phyloP scores from a whole-genome alignment of 2,329 filamentous ascomycete genomes.

The Stagonosporopsis tanaceti region DNA sequence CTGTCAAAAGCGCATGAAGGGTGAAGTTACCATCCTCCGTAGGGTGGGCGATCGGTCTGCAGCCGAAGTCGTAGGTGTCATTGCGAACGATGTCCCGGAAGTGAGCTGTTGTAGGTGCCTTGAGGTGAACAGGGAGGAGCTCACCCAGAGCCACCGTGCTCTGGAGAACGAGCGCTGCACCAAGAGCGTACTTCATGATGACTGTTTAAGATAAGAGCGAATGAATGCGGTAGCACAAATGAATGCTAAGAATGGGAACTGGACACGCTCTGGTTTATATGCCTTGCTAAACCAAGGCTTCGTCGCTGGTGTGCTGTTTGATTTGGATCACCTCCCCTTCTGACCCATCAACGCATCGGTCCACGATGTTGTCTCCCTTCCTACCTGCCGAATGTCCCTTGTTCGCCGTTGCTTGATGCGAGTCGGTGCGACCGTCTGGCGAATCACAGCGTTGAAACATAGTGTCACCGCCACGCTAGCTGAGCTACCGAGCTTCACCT shows the following conservation, averaged over 20 bases:
- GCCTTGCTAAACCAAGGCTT: not conserved
- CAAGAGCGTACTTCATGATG: conserved; percentile 44
- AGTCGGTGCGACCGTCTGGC: conserved; percentile 8
- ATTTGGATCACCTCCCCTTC: conserved; percentile 9
- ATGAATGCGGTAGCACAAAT: not conserved
- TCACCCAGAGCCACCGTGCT: conserved; percentile 39
- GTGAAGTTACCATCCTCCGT: conserved; percentile 42
- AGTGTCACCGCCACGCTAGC: conserved; percentile 12
- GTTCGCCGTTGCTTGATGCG: conserved; percentile 16
- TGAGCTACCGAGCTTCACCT: conserved; percentile 10
- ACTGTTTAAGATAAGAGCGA: not conserved
- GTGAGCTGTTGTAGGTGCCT: conserved; percentile 40
- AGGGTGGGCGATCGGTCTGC: conserved; percentile 42
- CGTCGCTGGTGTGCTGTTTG: not conserved
- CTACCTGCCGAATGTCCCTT: conserved; percentile 21
- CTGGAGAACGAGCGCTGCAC: conserved; percentile 38
- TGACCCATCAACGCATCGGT: conserved; percentile 12
- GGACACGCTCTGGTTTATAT: conserved; percentile 4
- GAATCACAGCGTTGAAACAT: conserved; percentile 7
- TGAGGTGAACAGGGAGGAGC: conserved; percentile 43
- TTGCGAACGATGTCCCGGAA: conserved; percentile 46
- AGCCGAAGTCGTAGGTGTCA: conserved; percentile 47
- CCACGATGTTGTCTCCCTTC: conserved; percentile 10
- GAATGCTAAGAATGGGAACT: not conserved
- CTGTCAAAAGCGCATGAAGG: conserved; percentile 44